A percentile compares a stretch with the other conserved stretches of the same genome.
Evolutionary conservation across 345 rosid species (phyloP).

Genomic region (Eucalyptus camaldulensis): DNA sequence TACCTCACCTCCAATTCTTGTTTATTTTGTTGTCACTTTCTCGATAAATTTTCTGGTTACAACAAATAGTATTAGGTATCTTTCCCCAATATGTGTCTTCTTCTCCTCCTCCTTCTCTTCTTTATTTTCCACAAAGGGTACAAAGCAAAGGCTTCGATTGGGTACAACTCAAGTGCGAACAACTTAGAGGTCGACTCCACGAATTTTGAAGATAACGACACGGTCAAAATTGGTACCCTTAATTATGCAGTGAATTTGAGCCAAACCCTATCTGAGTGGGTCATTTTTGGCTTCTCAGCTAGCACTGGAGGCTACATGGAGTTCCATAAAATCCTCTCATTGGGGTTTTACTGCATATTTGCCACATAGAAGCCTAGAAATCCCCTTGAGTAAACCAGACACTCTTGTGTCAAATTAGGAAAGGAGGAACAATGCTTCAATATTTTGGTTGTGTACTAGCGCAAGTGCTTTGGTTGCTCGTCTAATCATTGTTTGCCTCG

Average conservation of each 20-base stretch:
- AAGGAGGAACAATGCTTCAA: not conserved
- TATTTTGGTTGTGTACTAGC: not conserved
- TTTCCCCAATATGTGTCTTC: too few relatives aligned
- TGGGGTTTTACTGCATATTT: slow-evolving; percentile 1
- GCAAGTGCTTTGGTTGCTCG: not conserved
- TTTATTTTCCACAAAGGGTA: too few relatives aligned
- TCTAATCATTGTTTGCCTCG: not conserved
- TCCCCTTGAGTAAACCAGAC: not conserved
- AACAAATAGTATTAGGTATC: too few relatives aligned
- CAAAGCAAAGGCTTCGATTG: slow-evolving; percentile 6
- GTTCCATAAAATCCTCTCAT: not conserved
- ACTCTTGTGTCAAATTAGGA: not conserved
- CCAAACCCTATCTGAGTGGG: not conserved
- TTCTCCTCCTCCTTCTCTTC: too few relatives aligned
- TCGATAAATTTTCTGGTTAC: too few relatives aligned
- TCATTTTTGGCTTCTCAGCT: slow-evolving; percentile 14
- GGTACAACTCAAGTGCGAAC: slow-evolving; percentile 1
- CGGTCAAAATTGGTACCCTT: not conserved
- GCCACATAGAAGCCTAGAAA: not conserved
- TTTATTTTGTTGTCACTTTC: too few relatives aligned
- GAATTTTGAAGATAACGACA: not conserved
- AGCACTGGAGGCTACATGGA: not conserved
- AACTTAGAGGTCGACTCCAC: not conserved
- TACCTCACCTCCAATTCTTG: too few relatives aligned
- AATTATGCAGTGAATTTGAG: not conserved